A percentile compares a stretch with the other conserved stretches of the same genome.
phyloP scores from a whole-genome alignment of 495 filamentous ascomycete species.

The Amniculicola lignicola region DNA sequence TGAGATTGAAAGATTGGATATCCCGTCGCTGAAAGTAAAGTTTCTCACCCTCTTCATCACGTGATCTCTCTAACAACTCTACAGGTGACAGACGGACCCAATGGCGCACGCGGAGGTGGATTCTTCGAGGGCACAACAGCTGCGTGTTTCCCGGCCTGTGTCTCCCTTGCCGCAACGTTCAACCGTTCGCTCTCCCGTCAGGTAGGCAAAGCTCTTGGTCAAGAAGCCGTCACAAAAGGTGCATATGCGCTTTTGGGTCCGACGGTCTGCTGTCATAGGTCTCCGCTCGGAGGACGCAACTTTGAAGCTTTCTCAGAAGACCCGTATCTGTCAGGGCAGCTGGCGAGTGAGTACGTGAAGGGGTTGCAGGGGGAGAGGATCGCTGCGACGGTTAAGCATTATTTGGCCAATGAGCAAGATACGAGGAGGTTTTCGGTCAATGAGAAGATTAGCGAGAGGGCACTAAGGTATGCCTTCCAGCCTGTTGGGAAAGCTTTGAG shows the following conservation, averaged over 20 bases:
- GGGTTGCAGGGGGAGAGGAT: slow-evolving; percentile 69
- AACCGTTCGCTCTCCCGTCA: slow-evolving; percentile 58
- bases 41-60: neutral
- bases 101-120: slow-evolving; percentile 11
- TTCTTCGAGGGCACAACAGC: slow-evolving; percentile 17
- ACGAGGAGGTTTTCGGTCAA: slow-evolving; percentile 65
- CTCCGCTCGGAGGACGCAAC: slow-evolving; percentile 69
- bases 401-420: slow-evolving; percentile 75
- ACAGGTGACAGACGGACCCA: slow-evolving; percentile 14
- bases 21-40: slow-evolving; percentile 4
- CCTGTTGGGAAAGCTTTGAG: neutral
- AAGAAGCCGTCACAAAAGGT: slow-evolving; percentile 68
- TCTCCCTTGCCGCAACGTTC: slow-evolving; percentile 70
- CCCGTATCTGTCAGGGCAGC: slow-evolving; percentile 63
- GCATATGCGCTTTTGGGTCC: slow-evolving; percentile 70
- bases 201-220: slow-evolving; percentile 60
- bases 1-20: neutral
- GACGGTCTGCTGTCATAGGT: slow-evolving; percentile 73
- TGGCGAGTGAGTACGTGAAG: slow-evolving; percentile 63
- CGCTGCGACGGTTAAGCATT: slow-evolving; percentile 73
- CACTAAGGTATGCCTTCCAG: slow-evolving; percentile 42
- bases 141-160: slow-evolving; percentile 33
- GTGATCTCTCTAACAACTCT: neutral
- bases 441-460: slow-evolving; percentile 62
- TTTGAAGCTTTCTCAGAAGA: slow-evolving; percentile 81